Conservation (phyloP, 2,329 filamentous ascomycete genomes). For the Aspergillus aculeatus region DNA sequence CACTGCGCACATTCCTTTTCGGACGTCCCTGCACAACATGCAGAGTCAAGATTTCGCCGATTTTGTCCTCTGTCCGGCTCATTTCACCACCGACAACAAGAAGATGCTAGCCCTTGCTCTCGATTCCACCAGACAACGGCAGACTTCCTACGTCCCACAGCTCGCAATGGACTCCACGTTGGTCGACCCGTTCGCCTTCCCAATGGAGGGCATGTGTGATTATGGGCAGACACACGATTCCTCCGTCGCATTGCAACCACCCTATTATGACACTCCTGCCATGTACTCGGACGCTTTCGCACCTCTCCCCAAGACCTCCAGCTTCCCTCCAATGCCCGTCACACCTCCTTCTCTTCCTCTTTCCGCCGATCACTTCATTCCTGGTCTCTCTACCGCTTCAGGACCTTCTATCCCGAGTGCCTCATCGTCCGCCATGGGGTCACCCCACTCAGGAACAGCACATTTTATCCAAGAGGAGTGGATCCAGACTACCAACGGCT, state of each 20-base stretch:
- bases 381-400: conserved; percentile 61
- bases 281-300: conserved; percentile 27
- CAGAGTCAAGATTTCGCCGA: conserved; percentile 21
- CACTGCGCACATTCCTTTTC: conserved; percentile 8
- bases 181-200: conserved; percentile 32
- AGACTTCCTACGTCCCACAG: conserved; percentile 30
- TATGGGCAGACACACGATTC: conserved; percentile 25
- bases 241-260: conserved; percentile 22
- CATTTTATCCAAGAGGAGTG: conserved; percentile 61
- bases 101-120: conserved; percentile 36
- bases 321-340: conserved; percentile 30
- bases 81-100: conserved; percentile 11
- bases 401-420: conserved; percentile 58
- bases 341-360: conserved; percentile 35
- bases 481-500: conserved; percentile 51
- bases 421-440: conserved; percentile 66
- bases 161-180: conserved; percentile 34
- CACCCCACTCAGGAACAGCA: conserved; percentile 62
- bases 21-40: conserved; percentile 17
- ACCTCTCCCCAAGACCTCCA: conserved; percentile 26
- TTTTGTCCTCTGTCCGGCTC: conserved; percentile 22
- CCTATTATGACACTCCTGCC: conserved; percentile 30
- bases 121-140: conserved; percentile 32
- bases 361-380: conserved; percentile 47
- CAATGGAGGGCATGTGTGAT: conserved; percentile 26